phyloP scores from a whole-genome alignment of 2,329 filamentous ascomycete genomes.

The Botryotinia globosa region DNA sequence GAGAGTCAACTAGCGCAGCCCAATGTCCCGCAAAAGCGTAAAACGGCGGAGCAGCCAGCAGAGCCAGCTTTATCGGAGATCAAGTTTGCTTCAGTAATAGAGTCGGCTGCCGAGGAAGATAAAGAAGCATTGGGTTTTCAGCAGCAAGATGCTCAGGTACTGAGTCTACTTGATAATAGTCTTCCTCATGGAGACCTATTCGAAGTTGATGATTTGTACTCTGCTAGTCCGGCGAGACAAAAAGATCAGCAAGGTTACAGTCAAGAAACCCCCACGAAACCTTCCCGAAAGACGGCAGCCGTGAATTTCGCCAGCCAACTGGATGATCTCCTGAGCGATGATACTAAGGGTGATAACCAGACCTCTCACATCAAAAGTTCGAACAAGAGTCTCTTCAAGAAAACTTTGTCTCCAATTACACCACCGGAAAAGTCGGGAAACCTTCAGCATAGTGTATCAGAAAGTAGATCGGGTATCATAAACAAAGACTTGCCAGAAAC shows the following conservation, averaged over 20 bases:
- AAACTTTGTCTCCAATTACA: background rate
- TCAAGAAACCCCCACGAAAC: background rate
- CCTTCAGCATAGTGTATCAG: background rate
- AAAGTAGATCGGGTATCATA: background rate
- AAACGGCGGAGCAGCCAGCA: background rate
- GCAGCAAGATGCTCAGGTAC: conserved; percentile 12
- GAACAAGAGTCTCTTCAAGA: background rate
- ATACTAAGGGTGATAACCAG: background rate
- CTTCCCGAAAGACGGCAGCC: background rate
- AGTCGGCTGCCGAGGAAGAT: background rate
- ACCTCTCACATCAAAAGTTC: background rate
- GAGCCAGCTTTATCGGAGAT: background rate
- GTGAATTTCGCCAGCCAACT: conserved; percentile 7
- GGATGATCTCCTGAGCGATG: conserved; percentile 6
- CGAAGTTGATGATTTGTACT: conserved; percentile 11
- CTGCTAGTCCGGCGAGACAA: conserved; percentile 10
- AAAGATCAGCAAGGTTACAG: background rate
- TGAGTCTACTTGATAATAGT: background rate
- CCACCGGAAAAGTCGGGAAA: background rate
- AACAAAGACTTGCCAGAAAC: background rate
- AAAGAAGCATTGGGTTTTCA: conserved; percentile 5
- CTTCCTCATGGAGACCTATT: background rate
- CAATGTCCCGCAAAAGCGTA: conserved; percentile 21
- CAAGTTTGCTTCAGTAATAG: background rate
- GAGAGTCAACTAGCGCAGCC: background rate